Percentiles rank a stretch among this genome's conserved stretches.
Conservation (phyloP, 2,329 filamentous ascomycete species). For the Exophiala oligosperma region DNA sequence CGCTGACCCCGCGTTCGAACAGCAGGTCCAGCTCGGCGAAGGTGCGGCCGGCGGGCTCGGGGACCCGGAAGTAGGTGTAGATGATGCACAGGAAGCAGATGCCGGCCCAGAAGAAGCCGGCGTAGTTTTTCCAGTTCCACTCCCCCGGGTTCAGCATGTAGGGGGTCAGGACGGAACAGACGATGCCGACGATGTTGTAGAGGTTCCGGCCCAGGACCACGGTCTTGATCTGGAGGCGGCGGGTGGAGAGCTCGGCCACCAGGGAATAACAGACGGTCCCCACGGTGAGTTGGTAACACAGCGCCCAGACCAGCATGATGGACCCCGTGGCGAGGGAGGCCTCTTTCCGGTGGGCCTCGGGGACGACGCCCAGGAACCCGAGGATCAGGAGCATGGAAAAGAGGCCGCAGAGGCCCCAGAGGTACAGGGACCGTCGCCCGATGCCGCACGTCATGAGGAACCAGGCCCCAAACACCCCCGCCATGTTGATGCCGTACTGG, state of each 20-base stretch:
- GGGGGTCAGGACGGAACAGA: constrained; percentile 78
- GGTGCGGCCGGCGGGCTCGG: constrained; percentile 75
- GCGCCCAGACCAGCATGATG: constrained; percentile 80
- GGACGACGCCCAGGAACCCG: constrained; percentile 78
- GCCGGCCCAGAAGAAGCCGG: constrained; percentile 85
- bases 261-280: constrained; percentile 89
- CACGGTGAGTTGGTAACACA: constrained; percentile 83
- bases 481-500: constrained; percentile 48
- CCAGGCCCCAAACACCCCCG: constrained; percentile 80
- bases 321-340: constrained; percentile 76
- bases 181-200: constrained; percentile 78
- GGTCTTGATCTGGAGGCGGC: constrained; percentile 85
- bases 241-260: constrained; percentile 79
- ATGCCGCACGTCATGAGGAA: constrained; percentile 72
- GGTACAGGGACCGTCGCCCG: constrained; percentile 73
- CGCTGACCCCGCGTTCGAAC: constrained; percentile 71
- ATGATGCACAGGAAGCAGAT: constrained; percentile 78
- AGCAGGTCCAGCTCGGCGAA: constrained; percentile 85
- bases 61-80: constrained; percentile 78
- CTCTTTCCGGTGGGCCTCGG: constrained; percentile 56
- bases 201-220: constrained; percentile 81
- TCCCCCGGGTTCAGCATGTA: constrained; percentile 84
- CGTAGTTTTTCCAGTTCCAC: constrained; percentile 86
- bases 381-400: constrained; percentile 77
- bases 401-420: constrained; percentile 72